Base-by-base conservation (phyloP, 1,284 basidiomycete genomes). In the Porogramme epimiltina region DNA sequence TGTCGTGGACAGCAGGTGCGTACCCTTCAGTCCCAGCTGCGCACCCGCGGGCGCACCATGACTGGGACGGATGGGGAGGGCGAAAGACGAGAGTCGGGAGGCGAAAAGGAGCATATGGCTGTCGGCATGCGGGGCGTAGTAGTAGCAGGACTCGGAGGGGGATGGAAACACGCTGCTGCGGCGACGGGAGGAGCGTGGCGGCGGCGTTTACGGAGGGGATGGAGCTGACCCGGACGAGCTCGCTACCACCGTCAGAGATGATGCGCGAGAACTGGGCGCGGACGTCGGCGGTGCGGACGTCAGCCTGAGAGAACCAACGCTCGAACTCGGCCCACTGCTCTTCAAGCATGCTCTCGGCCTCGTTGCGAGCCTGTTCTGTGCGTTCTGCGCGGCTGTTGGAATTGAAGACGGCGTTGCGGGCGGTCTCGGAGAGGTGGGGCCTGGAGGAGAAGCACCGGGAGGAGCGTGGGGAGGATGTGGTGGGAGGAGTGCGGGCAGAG, bases 251-350 rank as follows among this genome's bases (percentile, higher is more conserved):
- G 16, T 78, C 75, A 0, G 66, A 63, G 39, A 84, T 67, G 58
- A 80, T 66, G 26, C 78, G 73, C 10, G 72, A 57, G 61, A 82
- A 86, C 2, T 73, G 72, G 1, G 68, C 64, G 25, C 83, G 74
- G 4, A 79, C 80, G 48, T 87, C 83, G 3, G 73, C 65, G 1
- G 74, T 67, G 37, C 76, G 75, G 26, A 72, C 45, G 28, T 85
- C 81, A 51, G 80, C 56, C 42, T 66, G 58, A 25, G 63, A 59
- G 39, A 86, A 70, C 60, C 80, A 80, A 37, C 74, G 72, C 26
- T 78, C 78, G 51, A 85, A 70, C 54, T 81, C 77, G 1, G 64
- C 46, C 83, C 84, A 88, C 24, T 72, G 70, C 25, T 84, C 79
- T 37, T 73, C 65, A 44, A 85, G 61, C 48, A 74, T 66, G 51